Conservation (phyloP, 345 rosid species). For the Eucalyptus rudis region DNA sequence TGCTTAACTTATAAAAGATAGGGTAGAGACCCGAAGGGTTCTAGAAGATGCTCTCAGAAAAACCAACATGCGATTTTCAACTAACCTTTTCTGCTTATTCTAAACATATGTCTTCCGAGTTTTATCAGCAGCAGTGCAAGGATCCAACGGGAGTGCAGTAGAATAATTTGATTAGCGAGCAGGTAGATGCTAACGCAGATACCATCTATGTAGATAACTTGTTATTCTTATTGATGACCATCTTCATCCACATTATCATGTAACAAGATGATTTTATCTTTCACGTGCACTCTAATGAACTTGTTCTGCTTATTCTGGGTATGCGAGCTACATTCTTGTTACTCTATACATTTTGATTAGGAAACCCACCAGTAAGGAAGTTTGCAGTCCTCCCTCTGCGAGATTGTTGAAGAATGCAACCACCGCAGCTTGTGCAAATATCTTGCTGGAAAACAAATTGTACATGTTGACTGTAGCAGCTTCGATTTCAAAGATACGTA, state of each 20-base stretch:
- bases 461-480: background rate
- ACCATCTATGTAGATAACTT: background rate
- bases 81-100: background rate
- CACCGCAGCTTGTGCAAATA: constrained; percentile 55
- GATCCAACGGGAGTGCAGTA: background rate
- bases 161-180: background rate
- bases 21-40: background rate
- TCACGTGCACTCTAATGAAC: background rate
- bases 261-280: background rate
- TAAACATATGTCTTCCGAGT: background rate
- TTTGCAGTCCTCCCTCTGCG: constrained; percentile 48
- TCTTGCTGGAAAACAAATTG: constrained; percentile 26
- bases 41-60: background rate
- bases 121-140: background rate
- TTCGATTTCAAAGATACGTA: background rate
- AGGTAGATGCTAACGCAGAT: background rate
- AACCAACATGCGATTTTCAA: background rate
- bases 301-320: background rate
- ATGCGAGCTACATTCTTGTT: background rate
- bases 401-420: constrained; percentile 73
- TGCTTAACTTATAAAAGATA: background rate
- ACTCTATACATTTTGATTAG: background rate
- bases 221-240: background rate
- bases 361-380: constrained; percentile 41
- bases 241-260: background rate